Percentiles rank a stretch among this genome's conserved stretches.
phyloP scores from a whole-genome alignment of 352 stramenopile species.

The Elongisporangium senticosum region DNA sequence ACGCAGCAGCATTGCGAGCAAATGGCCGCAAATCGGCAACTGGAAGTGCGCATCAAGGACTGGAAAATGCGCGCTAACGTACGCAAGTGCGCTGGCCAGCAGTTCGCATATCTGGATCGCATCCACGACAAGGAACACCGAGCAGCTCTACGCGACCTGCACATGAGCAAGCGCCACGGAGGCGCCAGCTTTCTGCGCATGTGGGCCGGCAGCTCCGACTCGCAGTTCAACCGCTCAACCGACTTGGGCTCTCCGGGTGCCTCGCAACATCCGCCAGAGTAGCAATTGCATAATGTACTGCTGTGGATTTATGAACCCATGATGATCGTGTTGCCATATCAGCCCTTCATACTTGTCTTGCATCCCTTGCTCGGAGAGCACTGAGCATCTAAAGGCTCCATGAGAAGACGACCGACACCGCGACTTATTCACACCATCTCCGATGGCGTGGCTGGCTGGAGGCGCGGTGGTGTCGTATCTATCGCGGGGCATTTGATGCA shows the following conservation, averaged over 20 bases:
- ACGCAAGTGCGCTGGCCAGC: slow-evolving; percentile 36
- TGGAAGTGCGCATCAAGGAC: slow-evolving; percentile 36
- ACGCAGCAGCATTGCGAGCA: slow-evolving; percentile 34
- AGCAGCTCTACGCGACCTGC: slow-evolving; percentile 36
- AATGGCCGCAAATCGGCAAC: slow-evolving; percentile 18
- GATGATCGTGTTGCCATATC: too few species aligned
- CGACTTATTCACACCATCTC: too few species aligned
- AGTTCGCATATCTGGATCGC: slow-evolving; percentile 53
- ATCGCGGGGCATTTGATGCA: too few species aligned
- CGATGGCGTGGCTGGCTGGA: too few species aligned
- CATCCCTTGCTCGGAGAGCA: too few species aligned
- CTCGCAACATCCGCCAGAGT: background rate
- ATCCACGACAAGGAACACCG: slow-evolving; percentile 59
- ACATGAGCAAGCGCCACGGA: slow-evolving; percentile 65
- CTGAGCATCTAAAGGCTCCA: too few species aligned
- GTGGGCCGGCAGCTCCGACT: slow-evolving; percentile 75
- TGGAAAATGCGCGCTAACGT: slow-evolving; percentile 51
- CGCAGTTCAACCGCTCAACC: slow-evolving; percentile 50
- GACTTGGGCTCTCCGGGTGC: background rate
- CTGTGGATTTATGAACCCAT: too few species aligned
- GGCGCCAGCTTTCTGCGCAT: slow-evolving; percentile 67
- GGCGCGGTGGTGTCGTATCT: too few species aligned
- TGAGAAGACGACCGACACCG: too few species aligned
- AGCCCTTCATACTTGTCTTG: too few species aligned
- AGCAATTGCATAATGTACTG: background rate